Base-by-base conservation (phyloP, 192 early-diverging fungal genomes). In the Coemansia sp. region DNA sequence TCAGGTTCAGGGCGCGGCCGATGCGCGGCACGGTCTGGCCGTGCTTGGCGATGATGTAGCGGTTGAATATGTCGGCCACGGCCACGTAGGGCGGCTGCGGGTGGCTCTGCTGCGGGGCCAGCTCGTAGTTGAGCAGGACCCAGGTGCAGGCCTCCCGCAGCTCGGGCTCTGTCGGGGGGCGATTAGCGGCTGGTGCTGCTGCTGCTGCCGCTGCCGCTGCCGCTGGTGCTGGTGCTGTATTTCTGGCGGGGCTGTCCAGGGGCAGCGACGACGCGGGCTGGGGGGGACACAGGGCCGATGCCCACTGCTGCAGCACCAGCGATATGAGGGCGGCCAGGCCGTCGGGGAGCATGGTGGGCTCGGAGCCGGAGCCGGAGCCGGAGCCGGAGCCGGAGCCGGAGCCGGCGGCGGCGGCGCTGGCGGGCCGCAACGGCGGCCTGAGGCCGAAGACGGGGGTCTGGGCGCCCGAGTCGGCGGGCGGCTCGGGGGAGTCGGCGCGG, bases 121-220 rank as follows among this genome's bases (percentile, higher is more conserved):
- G 56, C 65, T 83, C 80, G 43, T 83, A 83, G 71, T 83, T 83
- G 10, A 83, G 68, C 28, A 83, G 62, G 18, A 77, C 80, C 80
- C 80, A 83, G 6, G 80, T 83, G 20, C 80, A 83, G 9, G 80
- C 80, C 59, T 83, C 80, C 21, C 80, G 80, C 60, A 83, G 66
- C 66, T 83, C 80, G 0, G 71, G 75, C 62, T 83, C 80, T 5
- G 80, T 77, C 11, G 80, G 80, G 18, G 68, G 80, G 23, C 53
- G 31, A 23, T 33, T 46, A n/a, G 40, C 40, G n/a, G n/a, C n/a
- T n/a, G n/a, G n/a, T n/a, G n/a, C n/a, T n/a, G n/a, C n/a, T n/a
- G n/a, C n/a, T n/a, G n/a, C n/a, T n/a, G n/a, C n/a, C n/a, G n/a
- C n/a, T n/a, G n/a, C n/a, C n/a, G n/a, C n/a, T n/a, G n/a, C n/a